Conservation (phyloP, 495 filamentous ascomycete genomes). For the Penicillium angulare region DNA sequence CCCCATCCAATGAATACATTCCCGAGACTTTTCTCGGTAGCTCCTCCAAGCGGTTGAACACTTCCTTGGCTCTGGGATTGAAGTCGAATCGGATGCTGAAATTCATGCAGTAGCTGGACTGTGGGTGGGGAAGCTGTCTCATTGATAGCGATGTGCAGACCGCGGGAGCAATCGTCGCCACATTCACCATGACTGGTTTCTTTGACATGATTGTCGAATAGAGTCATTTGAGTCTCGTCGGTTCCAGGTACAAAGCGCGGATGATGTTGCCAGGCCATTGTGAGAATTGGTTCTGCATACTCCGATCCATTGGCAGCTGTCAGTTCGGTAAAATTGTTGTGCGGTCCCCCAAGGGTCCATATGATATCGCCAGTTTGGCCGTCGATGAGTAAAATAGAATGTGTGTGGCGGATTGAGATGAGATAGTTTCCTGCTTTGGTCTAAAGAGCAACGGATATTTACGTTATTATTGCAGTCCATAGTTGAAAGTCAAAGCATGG, state of each 20-base stretch:
- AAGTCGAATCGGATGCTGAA: conserved; percentile 12
- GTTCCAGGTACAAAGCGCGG: conserved; percentile 22
- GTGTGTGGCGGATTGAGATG: conserved; percentile 49
- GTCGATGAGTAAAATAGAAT: conserved; percentile 48
- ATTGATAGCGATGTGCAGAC: conserved; percentile 20
- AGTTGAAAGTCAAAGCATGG: too few relatives aligned
- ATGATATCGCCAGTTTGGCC: conserved; percentile 48
- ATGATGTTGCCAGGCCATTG: conserved; percentile 21
- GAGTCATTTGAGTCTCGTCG: conserved; percentile 14
- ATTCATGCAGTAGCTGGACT: conserved; percentile 15
- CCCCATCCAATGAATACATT: conserved; percentile 27
- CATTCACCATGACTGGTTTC: conserved; percentile 16
- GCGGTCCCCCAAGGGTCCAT: conserved; percentile 46
- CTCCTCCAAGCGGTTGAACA: conserved; percentile 13
- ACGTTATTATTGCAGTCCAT: too few relatives aligned
- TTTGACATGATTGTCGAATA: conserved; percentile 23
- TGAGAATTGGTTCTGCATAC: conserved; percentile 1
- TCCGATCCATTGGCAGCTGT: not conserved
- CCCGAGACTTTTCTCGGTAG: conserved; percentile 1
- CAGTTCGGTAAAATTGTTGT: conserved; percentile 17
- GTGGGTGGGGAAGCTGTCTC: conserved; percentile 11
- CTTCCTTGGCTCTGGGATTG: conserved; percentile 22
- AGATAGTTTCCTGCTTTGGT: conserved; percentile 46
- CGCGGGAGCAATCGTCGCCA: conserved; percentile 19
- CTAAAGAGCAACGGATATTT: too few relatives aligned